Evolutionary conservation across 768 basidiomycete genomes (phyloP).

Genomic region (Boletus eberwhitei): DNA sequence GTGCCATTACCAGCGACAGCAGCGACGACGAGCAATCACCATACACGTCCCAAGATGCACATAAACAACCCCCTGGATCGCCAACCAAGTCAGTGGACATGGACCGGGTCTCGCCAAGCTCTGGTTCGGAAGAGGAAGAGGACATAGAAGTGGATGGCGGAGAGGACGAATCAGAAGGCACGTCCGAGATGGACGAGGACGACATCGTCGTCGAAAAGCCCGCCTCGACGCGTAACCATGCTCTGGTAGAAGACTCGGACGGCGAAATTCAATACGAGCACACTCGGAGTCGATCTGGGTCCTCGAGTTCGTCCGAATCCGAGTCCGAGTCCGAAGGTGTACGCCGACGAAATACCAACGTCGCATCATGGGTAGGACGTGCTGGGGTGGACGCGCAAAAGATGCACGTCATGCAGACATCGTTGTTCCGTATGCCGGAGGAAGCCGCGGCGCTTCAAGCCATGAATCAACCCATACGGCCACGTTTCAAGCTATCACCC

Average conservation of each 20-base stretch:
- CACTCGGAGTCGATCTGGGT: constrained; percentile 34
- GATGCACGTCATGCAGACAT: constrained; percentile 92
- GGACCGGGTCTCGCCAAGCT: constrained; percentile 30
- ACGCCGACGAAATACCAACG: constrained; percentile 38
- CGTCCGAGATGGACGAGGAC: constrained; percentile 52
- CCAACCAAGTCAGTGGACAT: constrained; percentile 28
- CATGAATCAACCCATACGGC: constrained; percentile 40
- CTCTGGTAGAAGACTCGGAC: constrained; percentile 53
- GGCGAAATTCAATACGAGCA: constrained; percentile 49
- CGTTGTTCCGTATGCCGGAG: constrained; percentile 76
- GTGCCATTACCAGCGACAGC: constrained; percentile 57
- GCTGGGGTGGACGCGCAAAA: constrained; percentile 80
- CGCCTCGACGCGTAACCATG: constrained; percentile 37
- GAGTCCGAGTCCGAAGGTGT: constrained; percentile 17
- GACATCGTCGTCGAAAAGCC: constrained; percentile 34
- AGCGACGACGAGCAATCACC: constrained; percentile 49
- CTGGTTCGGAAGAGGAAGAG: constrained; percentile 27
- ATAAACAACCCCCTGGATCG: constrained; percentile 10
- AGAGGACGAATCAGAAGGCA: constrained; percentile 37
- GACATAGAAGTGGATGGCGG: constrained; percentile 33
- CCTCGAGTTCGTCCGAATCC: constrained; percentile 22
- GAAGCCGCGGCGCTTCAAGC: constrained; percentile 64
- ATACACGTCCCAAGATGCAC: constrained; percentile 28
- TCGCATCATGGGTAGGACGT: constrained; percentile 70
- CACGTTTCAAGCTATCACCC: constrained; percentile 36